phyloP scores from a whole-genome alignment of 129 eudicot species.

The Centaurea solstitialis region DNA sequence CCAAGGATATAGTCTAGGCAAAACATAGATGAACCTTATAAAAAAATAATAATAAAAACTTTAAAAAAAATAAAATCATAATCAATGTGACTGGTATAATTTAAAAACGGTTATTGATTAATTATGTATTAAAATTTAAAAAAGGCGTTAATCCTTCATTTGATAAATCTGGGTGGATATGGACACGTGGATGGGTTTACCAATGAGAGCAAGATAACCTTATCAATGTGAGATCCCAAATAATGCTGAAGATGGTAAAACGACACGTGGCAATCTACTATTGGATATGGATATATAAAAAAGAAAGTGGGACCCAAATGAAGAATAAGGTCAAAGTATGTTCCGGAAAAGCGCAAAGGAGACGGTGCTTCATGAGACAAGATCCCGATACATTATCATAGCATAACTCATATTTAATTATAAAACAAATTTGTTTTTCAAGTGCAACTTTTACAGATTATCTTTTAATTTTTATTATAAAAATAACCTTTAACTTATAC shows the following conservation, averaged over 20 bases:
- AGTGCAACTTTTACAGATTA: no score
- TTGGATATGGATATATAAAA: background rate
- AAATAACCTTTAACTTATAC: no score
- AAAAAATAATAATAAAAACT: background rate
- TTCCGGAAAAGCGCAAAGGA: constrained; percentile 24
- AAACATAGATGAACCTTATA: no score
- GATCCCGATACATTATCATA: background rate
- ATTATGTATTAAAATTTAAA: no score
- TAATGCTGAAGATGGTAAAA: background rate
- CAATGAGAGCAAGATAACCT: constrained; percentile 28
- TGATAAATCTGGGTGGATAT: constrained; percentile 22
- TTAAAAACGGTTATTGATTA: no score
- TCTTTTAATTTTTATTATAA: no score
- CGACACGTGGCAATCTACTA: constrained; percentile 3
- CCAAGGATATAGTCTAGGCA: no score
- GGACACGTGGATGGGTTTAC: constrained; percentile 28
- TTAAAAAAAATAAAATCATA: no score
- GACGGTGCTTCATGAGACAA: constrained; percentile 23
- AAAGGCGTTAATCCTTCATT: background rate
- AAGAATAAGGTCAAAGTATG: constrained; percentile 30
- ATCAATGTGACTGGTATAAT: no score
- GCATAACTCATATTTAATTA: no score
- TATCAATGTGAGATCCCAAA: constrained; percentile 28
- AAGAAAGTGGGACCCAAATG: constrained; percentile 15
- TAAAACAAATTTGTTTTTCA: no score